phyloP scores from a whole-genome alignment of 192 early-diverging fungal species.

The Linnemannia schmuckeri region DNA sequence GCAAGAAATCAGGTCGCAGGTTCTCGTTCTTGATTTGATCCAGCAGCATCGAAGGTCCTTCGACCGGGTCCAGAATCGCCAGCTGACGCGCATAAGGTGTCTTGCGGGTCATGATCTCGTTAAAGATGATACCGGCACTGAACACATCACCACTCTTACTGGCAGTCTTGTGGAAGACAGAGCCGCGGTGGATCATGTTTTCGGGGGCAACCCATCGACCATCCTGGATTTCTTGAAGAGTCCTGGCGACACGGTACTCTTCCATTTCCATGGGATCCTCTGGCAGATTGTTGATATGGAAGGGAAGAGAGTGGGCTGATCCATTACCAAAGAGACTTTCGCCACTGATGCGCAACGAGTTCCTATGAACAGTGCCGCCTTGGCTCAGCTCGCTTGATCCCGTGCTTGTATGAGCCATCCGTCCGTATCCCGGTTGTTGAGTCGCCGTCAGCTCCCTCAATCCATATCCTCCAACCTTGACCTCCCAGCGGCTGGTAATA shows the following conservation, averaged over 20 bases:
- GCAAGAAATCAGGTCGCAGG: conserved; percentile 43
- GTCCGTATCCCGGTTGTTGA: conserved; percentile 27
- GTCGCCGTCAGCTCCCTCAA: conserved; percentile 39
- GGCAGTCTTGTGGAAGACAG: conserved; percentile 13
- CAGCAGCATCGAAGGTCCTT: conserved; percentile 18
- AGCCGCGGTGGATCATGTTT: conserved; percentile 19
- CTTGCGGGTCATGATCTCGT: conserved; percentile 62
- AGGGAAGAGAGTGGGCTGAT: conserved; percentile 18
- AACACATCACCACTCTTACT: conserved; percentile 26
- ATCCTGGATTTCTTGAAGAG: conserved; percentile 31
- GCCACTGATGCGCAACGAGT: conserved; percentile 15
- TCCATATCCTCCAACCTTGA: conserved; percentile 62
- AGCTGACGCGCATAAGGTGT: conserved; percentile 48
- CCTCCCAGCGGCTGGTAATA: conserved; percentile 61
- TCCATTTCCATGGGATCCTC: conserved; percentile 19
- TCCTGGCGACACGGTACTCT: conserved; percentile 12
- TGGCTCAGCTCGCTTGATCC: background rate
- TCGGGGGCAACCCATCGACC: conserved; percentile 47
- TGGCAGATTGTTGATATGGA: background rate
- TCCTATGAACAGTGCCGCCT: background rate
- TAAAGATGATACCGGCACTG: conserved; percentile 61
- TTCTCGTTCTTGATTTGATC: conserved; percentile 43
- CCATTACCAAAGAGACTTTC: conserved; percentile 19
- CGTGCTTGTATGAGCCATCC: background rate
- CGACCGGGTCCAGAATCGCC: conserved; percentile 5